Evolutionary conservation across 1,139 yeast species (phyloP).

Genomic region (Barnettozyma hawaiiensis): DNA sequence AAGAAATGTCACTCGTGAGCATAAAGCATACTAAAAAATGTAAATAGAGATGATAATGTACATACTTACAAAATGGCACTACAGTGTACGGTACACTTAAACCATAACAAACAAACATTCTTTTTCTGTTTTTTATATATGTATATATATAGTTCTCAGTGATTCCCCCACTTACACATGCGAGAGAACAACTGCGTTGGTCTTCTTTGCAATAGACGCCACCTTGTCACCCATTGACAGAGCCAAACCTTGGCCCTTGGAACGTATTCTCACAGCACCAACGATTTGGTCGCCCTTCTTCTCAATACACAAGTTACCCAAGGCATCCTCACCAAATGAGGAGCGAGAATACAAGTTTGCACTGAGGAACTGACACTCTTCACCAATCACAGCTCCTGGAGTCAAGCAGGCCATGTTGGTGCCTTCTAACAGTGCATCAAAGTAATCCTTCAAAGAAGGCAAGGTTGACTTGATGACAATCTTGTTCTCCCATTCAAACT

Average conservation of each 20-base stretch:
- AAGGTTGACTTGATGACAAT: slow-evolving; percentile 78
- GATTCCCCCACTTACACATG: slow-evolving; percentile 31
- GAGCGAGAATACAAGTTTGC: slow-evolving; percentile 93
- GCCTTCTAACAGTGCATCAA: slow-evolving; percentile 70
- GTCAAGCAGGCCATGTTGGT: slow-evolving; percentile 95
- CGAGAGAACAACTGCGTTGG: slow-evolving; percentile 33
- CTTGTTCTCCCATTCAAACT: slow-evolving; percentile 99
- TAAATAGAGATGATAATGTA: neutral
- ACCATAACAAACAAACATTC: slow-evolving; percentile 3
- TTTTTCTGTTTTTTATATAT: neutral
- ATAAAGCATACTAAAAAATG: slow-evolving; percentile 16
- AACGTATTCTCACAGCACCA: slow-evolving; percentile 95
- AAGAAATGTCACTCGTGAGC: slow-evolving; percentile 26
- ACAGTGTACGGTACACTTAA: neutral
- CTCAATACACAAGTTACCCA: slow-evolving; percentile 93
- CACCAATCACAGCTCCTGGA: slow-evolving; percentile 81
- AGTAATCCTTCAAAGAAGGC: slow-evolving; percentile 67
- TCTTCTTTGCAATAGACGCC: slow-evolving; percentile 66
- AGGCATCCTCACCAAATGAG: slow-evolving; percentile 95
- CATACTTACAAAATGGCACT: neutral
- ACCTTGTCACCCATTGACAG: slow-evolving; percentile 91
- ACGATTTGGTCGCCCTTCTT: slow-evolving; percentile 73
- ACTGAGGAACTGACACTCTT: slow-evolving; percentile 86
- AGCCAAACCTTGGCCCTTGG: slow-evolving; percentile 97
- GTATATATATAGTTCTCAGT: neutral